Percentiles rank a stretch among this genome's conserved stretches.
Evolutionary conservation across 164 flowering plant species (phyloP).

Genomic region (Berberis vulgaris): DNA sequence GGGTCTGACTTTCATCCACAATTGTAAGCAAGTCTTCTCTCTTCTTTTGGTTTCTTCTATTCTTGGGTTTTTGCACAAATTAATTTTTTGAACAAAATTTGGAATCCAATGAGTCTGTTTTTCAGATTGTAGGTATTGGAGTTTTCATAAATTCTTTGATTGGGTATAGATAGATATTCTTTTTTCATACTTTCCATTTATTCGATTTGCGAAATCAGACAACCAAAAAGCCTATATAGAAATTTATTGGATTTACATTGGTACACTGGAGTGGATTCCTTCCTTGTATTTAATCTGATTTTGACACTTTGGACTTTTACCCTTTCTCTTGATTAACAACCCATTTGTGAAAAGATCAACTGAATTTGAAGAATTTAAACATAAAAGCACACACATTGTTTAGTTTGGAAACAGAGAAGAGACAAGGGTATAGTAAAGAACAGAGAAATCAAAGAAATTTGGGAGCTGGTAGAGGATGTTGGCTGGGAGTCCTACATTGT

Average conservation of each 20-base stretch:
- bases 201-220: not conserved
- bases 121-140: constrained; percentile 18
- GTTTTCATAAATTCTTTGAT: constrained; percentile 45
- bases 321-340: not conserved
- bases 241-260: too few relatives aligned
- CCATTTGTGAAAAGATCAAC: too few relatives aligned
- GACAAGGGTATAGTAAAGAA: constrained; percentile 2
- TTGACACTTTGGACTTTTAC: too few relatives aligned
- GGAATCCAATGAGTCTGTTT: constrained; percentile 50
- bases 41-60: constrained; percentile 8
- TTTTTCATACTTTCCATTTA: constrained; percentile 1
- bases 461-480: constrained; percentile 71
- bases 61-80: constrained; percentile 26
- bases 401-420: constrained; percentile 1
- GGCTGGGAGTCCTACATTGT: constrained; percentile 91
- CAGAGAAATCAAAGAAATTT: constrained; percentile 6
- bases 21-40: constrained; percentile 17
- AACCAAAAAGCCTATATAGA: too few relatives aligned
- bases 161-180: constrained; percentile 21
- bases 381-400: not conserved
- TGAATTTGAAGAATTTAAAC: not conserved
- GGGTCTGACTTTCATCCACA: constrained; percentile 24
- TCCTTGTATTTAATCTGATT: not conserved
- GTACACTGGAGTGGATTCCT: constrained; percentile 1
- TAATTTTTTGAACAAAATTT: constrained; percentile 23